phyloP scores from a whole-genome alignment of 2,329 filamentous ascomycete genomes.

The Mycosphaerelloides madeirae region DNA sequence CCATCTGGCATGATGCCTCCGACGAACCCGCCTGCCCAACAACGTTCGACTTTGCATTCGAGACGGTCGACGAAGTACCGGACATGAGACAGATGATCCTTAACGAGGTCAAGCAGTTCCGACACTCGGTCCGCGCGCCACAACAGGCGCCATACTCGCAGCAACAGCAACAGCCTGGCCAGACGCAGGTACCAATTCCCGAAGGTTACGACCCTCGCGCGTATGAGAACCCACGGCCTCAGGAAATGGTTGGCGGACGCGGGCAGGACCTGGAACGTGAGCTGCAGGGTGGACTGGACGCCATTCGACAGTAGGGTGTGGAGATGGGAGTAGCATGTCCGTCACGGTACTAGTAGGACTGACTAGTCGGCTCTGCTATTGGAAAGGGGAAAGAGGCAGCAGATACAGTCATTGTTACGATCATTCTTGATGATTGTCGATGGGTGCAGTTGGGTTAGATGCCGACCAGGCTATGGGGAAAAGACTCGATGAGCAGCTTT shows the following conservation, averaged over 20 bases:
- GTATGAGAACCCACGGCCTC: conserved; percentile 59
- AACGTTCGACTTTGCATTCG: conserved; percentile 97
- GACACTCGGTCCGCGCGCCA: conserved; percentile 42
- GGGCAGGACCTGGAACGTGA: conserved; percentile 68
- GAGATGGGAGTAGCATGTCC: too few species aligned
- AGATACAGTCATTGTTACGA: too few species aligned
- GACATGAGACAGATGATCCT: conserved; percentile 98
- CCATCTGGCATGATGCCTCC: conserved; percentile 97
- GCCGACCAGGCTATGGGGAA: too few species aligned
- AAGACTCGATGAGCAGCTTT: too few species aligned
- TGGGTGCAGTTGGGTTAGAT: too few species aligned
- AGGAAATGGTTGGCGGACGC: conserved; percentile 45
- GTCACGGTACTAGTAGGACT: too few species aligned
- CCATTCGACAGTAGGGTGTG: conserved; percentile 8
- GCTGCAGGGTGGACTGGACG: conserved; percentile 51
- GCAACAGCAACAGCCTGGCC: conserved; percentile 33
- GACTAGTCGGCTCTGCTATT: too few species aligned
- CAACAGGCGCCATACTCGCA: conserved; percentile 45
- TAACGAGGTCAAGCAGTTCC: conserved; percentile 87
- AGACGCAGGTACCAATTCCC: conserved; percentile 56
- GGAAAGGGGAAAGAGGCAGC: too few species aligned
- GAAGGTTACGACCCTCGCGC: conserved; percentile 54
- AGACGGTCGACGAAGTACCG: conserved; percentile 88
- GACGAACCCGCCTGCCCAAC: conserved; percentile 92
- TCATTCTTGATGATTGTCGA: too few species aligned